Evolutionary conservation across 2,329 filamentous ascomycete species (phyloP).

Genomic region (Ceratocystiopsis minuta): DNA sequence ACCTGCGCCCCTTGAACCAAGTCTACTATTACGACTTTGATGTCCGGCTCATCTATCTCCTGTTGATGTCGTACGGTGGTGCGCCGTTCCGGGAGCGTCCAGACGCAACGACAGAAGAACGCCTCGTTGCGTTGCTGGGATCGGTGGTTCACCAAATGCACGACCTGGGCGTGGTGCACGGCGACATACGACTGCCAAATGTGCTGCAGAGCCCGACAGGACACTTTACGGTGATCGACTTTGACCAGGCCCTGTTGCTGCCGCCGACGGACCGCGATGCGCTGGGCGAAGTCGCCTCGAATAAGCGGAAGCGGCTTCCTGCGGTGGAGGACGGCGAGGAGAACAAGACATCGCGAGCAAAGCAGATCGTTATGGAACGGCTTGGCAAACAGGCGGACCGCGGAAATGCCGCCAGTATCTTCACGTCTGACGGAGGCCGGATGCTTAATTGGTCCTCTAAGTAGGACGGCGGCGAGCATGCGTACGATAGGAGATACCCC

Average conservation of each 20-base stretch:
- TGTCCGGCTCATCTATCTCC: constrained; percentile 4
- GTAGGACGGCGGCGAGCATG: no score
- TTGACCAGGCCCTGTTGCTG: constrained; percentile 1
- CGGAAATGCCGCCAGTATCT: no score
- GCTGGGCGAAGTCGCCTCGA: neutral
- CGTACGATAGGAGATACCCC: no score
- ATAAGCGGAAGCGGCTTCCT: neutral
- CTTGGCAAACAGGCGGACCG: no score
- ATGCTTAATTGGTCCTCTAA: no score
- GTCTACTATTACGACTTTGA: constrained; percentile 4
- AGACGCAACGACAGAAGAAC: neutral
- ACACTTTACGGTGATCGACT: constrained; percentile 1
- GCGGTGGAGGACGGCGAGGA: neutral
- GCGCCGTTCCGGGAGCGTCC: neutral
- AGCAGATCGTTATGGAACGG: no score
- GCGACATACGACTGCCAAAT: constrained; percentile 4
- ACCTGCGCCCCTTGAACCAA: constrained; percentile 2
- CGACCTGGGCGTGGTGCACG: constrained; percentile 4
- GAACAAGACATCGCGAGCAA: no score
- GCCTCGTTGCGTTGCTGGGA: neutral
- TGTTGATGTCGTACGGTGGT: constrained; percentile 5
- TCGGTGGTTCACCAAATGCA: constrained; percentile 1
- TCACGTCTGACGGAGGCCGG: no score
- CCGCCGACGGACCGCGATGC: neutral
- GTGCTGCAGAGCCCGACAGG: constrained; percentile 1